Evolutionary conservation across 2,329 filamentous ascomycete species (phyloP), one percentile per base, ranked within the genome.

Genomic region (Ceratocystis papillata): DNA sequence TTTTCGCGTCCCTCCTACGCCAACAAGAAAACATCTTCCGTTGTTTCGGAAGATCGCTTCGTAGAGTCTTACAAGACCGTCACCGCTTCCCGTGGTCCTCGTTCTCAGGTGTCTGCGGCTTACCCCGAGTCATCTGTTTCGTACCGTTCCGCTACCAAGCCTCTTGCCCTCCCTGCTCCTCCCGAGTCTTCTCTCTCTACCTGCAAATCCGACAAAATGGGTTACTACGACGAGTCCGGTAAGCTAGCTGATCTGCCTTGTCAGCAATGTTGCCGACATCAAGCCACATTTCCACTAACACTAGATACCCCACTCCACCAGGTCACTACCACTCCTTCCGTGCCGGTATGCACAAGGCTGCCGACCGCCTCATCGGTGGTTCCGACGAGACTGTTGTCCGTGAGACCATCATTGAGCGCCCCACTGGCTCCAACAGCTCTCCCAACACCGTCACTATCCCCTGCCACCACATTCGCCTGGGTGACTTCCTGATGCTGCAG

Each of bases 391-490:
- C 37, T 45, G 79, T 83, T 72, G 73, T 77, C 69, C 78, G 79
- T 70, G 79, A 83, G 74, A 72, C 72, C 69, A 74, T 74, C 66
- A 68, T 72, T 70, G 67, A 64, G 62, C 64, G 71, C 69, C 68
- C 73, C 70, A 70, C 71, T 68, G 70, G 73, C 67, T 66, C 73
- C 62, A 71, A 73, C 68, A 74, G 73, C 67, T 70, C 73, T 62
- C 82, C 87, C 76, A 92, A 94, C 83, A 96, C 90, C 73, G 92
- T 97, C 77, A 93, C 92, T 76, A 96, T 99, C 79, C 94, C 95
- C 71, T 96, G 91, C 88, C 90, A 99, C 86, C 95, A 97, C 84
- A 93, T 99, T 81, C 94, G 94, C 81, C 89, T 97, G 74, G 94
- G 94, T 78, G 94, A 99, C 80, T 89, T 99, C 80, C 80, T 99